Percentiles rank a stretch among this genome's conserved stretches.
These are phyloP conservation scores for Cephaloascus fragrans DNA, from an alignment of 805 yeast species.

Conservation along the genomic window DNA sequence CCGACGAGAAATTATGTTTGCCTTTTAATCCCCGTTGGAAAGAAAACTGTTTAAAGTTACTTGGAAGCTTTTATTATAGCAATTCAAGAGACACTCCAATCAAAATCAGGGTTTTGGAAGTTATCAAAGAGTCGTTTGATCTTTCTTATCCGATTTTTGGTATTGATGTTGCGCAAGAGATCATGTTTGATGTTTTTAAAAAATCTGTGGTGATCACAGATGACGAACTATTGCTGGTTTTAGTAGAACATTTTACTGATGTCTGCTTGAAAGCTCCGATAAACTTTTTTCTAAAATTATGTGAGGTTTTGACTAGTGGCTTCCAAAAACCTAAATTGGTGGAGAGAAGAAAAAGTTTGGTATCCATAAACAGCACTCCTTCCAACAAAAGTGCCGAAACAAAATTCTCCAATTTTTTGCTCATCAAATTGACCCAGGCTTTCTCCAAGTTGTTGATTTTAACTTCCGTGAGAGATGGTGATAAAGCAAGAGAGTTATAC, in stretches of 20 bases:
- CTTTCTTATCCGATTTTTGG: slow-evolving; percentile 19
- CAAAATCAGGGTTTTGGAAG: slow-evolving; percentile 19
- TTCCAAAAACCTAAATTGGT: neutral
- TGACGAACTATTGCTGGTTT: slow-evolving; percentile 17
- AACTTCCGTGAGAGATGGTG: slow-evolving; percentile 11
- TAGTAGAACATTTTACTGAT: slow-evolving; percentile 16
- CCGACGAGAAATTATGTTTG: slow-evolving; percentile 41
- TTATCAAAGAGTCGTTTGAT: slow-evolving; percentile 25
- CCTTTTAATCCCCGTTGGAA: slow-evolving; percentile 44
- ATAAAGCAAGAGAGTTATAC: slow-evolving; percentile 19
- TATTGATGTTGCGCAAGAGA: slow-evolving; percentile 20
- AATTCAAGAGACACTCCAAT: slow-evolving; percentile 10
- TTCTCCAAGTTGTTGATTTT: slow-evolving; percentile 14
- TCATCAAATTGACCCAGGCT: slow-evolving; percentile 5
- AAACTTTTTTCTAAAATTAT: slow-evolving; percentile 9
- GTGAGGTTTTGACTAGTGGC: neutral
- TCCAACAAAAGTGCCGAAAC: neutral
- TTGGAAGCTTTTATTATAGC: slow-evolving; percentile 32
- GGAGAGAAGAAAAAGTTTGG: slow-evolving; percentile 16
- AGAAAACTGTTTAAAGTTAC: slow-evolving; percentile 29
- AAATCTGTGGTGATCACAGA: slow-evolving; percentile 19
- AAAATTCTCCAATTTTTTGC: slow-evolving; percentile 1
- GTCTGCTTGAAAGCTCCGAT: slow-evolving; percentile 9
- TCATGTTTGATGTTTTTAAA: slow-evolving; percentile 20
- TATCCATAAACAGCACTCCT: slow-evolving; percentile 6